A percentile compares a stretch with the other conserved stretches of the same genome.
Evolutionary conservation across 129 eudicot species (phyloP).

Genomic region (Arctium minus): DNA sequence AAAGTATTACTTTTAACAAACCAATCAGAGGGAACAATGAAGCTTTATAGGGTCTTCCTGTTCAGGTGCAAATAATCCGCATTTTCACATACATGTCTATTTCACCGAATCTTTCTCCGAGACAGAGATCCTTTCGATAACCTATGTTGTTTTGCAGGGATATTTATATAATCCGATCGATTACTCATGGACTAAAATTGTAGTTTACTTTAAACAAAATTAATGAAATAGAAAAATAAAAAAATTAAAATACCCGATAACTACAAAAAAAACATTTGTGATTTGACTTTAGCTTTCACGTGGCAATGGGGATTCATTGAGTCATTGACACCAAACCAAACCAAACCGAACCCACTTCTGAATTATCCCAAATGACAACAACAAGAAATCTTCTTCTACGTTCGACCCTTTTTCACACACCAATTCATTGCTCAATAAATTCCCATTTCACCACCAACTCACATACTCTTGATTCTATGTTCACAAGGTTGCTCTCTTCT

Average conservation of each 20-base stretch:
- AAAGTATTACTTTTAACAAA: no score
- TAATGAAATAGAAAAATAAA: not conserved
- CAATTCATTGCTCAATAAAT: conserved; percentile 2
- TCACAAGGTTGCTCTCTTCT: conserved; percentile 33
- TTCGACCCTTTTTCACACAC: conserved; percentile 13
- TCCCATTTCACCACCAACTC: not conserved
- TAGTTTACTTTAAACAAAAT: no score
- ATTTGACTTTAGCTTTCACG: conserved; percentile 5
- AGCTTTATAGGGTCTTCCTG: no score
- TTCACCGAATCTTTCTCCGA: no score
- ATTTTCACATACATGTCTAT: no score
- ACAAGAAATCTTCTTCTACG: conserved; percentile 16
- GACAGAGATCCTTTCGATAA: no score
- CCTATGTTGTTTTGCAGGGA: no score
- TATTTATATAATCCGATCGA: no score
- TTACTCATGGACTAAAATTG: no score
- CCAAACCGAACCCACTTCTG: conserved; percentile 24
- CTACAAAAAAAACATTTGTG: not conserved
- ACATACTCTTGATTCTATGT: conserved; percentile 26
- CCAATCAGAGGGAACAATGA: no score
- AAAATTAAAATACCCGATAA: not conserved
- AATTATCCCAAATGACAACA: conserved; percentile 43
- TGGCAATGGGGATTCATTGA: conserved; percentile 17
- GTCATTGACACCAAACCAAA: conserved; percentile 20
- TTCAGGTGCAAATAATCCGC: no score